Evolutionary conservation across 2,329 filamentous ascomycete genomes (phyloP), one percentile per base, ranked within the genome.

Genomic region (Ophiostoma perfectum): DNA sequence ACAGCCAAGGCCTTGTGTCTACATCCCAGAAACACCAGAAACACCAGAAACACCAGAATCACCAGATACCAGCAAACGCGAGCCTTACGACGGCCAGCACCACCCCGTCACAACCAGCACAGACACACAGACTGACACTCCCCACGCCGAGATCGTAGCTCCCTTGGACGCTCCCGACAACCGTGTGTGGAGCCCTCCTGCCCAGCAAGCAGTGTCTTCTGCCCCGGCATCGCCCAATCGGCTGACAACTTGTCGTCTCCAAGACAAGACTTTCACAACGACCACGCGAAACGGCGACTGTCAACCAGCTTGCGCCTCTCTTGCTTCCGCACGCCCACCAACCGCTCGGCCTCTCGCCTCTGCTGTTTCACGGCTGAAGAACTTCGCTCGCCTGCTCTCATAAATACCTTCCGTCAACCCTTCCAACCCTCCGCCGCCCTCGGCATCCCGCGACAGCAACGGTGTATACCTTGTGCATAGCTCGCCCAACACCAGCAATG

Each of bases 31-130:
- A 38, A 39, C 11, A 11, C 4, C 18, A 58, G 14, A 12, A 49
- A 58, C 6, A 58, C 27, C 14, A 55, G 27, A 58, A 18, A 58
- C n/a, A 38, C 11, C 11, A 11, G 4, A 38, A 14, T 14, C 55
- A 60, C 55, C 18, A 55, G 49, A 55, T n/a, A 55, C 49, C 55
- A 38, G 27, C 55, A 60, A 38, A 38, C 55, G 55, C 55, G 49
- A 55, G 49, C 49, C 49, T 55, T 27, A 27, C 49, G 14, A 55
- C 49, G 49, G 18, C 49, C 27, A 27, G 27, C 27, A 27, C 27
- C 27, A 27, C 27, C 27, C 27, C 27, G 27, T 1, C 2, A 27
- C 27, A 27, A 27, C 27, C 27, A 27, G 27, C 27, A 27, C 27
- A 27, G 27, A 27, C 27, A 27, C 27, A 27, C 27, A 27, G 27